Evolutionary conservation across 2,329 filamentous ascomycete genomes (phyloP).

Genomic region (Epichloe scottii): DNA sequence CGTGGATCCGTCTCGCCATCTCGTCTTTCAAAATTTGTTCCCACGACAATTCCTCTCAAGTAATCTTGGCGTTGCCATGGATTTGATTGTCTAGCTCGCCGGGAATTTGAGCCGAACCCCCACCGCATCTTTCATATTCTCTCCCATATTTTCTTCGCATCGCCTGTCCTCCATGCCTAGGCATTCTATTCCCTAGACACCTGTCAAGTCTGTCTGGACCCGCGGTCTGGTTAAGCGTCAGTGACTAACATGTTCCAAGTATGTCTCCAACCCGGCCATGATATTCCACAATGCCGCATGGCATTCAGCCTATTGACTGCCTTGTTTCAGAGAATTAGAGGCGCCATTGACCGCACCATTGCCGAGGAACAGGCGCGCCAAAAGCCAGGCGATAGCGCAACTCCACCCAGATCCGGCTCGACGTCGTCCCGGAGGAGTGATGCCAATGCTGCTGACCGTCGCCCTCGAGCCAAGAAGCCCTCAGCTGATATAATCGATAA

Average conservation of each 20-base stretch:
- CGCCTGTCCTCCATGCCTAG: not conserved
- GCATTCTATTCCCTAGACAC: constrained; percentile 1
- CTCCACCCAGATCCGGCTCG: constrained; percentile 26
- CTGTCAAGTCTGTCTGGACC: not conserved
- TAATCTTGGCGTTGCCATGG: too few relatives aligned
- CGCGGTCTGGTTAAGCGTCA: not conserved
- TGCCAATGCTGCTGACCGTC: constrained; percentile 15
- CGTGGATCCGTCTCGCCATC: not conserved
- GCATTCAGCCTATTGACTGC: constrained; percentile 1
- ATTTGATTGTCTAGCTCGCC: too few relatives aligned
- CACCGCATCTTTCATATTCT: not conserved
- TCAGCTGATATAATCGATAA: constrained; percentile 25
- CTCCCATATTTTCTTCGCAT: not conserved
- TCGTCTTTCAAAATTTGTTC: not conserved
- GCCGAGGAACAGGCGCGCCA: constrained; percentile 84
- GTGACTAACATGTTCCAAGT: constrained; percentile 20
- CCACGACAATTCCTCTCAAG: too few relatives aligned
- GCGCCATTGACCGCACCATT: constrained; percentile 75
- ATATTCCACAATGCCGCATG: not conserved
- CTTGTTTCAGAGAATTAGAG: constrained; percentile 51
- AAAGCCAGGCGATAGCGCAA: constrained; percentile 35
- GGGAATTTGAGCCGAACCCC: too few relatives aligned
- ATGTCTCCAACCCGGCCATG: constrained; percentile 7
- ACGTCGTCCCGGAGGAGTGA: constrained; percentile 28
- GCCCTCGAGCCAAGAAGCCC: constrained; percentile 28